A percentile compares a stretch with the other conserved stretches of the same genome.
phyloP scores from a whole-genome alignment of 2,329 filamentous ascomycete genomes.

The Nemania bipapillata region DNA sequence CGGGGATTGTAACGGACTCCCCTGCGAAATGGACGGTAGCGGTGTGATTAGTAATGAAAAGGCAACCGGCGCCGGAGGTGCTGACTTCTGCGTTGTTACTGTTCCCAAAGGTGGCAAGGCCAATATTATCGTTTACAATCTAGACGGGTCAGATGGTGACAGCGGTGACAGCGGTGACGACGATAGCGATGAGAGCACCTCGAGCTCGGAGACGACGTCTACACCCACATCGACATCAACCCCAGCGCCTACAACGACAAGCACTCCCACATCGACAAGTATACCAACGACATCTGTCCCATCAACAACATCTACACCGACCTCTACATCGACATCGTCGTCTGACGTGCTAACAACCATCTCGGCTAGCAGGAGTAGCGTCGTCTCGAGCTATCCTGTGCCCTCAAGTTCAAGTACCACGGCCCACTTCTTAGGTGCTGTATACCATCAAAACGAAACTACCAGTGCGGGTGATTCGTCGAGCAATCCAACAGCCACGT shows the following conservation, averaged over 20 bases:
- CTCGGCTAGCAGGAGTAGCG: slow-evolving; percentile 15
- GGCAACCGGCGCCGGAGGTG: slow-evolving; percentile 72
- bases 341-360: slow-evolving; percentile 19
- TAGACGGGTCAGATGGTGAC: slow-evolving; percentile 57
- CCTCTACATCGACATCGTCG: slow-evolving; percentile 19
- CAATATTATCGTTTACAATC: slow-evolving; percentile 71
- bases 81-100: slow-evolving; percentile 80
- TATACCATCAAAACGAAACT: slow-evolving; percentile 66
- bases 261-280: slow-evolving; percentile 37
- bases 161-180: slow-evolving; percentile 42
- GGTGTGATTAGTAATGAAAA: slow-evolving; percentile 66
- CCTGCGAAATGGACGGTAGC: slow-evolving; percentile 71
- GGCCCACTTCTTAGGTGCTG: slow-evolving; percentile 55
- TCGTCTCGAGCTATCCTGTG: slow-evolving; percentile 29
- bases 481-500: slow-evolving; percentile 43
- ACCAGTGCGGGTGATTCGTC: slow-evolving; percentile 33
- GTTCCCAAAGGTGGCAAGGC: slow-evolving; percentile 73
- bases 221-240: slow-evolving; percentile 44
- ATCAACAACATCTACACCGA: slow-evolving; percentile 29
- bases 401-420: slow-evolving; percentile 36
- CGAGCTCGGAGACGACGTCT: slow-evolving; percentile 37
- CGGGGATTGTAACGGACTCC: slow-evolving; percentile 75
- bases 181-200: slow-evolving; percentile 39
- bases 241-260: slow-evolving; percentile 41
- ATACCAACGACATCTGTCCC: slow-evolving; percentile 29